Conservation (phyloP, 108 stramenopile species). For the Cyclotella distinguenda region DNA sequence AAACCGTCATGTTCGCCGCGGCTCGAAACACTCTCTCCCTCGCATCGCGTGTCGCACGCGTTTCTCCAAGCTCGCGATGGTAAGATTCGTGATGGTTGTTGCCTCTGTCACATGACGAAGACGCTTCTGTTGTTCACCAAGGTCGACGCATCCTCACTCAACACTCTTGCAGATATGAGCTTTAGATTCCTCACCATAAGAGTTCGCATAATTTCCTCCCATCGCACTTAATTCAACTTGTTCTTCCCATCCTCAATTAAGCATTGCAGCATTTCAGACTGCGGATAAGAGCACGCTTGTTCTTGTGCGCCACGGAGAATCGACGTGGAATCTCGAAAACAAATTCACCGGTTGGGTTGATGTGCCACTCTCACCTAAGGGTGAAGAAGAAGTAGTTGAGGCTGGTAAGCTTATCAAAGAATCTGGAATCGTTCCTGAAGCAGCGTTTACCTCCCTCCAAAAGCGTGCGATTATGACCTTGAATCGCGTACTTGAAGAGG, state of each 20-base stretch:
- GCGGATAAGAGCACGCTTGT: slow-evolving; percentile 72
- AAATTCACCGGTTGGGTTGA: slow-evolving; percentile 98
- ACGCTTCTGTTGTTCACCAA: neutral
- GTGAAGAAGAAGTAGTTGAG: slow-evolving; percentile 86
- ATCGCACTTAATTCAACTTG: neutral
- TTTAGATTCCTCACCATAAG: no score
- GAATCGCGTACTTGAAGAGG: slow-evolving; percentile 79
- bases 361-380: slow-evolving; percentile 89
- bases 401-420: slow-evolving; percentile 70
- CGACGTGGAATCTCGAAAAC: slow-evolving; percentile 96
- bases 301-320: slow-evolving; percentile 94
- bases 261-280: slow-evolving; percentile 49
- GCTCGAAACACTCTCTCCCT: slow-evolving; percentile 35
- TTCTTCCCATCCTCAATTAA: neutral
- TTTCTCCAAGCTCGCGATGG: slow-evolving; percentile 40
- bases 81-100: slow-evolving; percentile 14
- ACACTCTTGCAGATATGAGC: no score
- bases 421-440: slow-evolving; percentile 66
- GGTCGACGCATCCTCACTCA: neutral
- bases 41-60: slow-evolving; percentile 33
- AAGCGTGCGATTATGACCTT: slow-evolving; percentile 93
- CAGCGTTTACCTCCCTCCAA: slow-evolving; percentile 89
- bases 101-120: no score
- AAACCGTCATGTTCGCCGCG: slow-evolving; percentile 50
- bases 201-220: neutral